Evolutionary conservation across 2,329 filamentous ascomycete genomes (phyloP).

Genomic region (Pseudopithomyces chartarum): DNA sequence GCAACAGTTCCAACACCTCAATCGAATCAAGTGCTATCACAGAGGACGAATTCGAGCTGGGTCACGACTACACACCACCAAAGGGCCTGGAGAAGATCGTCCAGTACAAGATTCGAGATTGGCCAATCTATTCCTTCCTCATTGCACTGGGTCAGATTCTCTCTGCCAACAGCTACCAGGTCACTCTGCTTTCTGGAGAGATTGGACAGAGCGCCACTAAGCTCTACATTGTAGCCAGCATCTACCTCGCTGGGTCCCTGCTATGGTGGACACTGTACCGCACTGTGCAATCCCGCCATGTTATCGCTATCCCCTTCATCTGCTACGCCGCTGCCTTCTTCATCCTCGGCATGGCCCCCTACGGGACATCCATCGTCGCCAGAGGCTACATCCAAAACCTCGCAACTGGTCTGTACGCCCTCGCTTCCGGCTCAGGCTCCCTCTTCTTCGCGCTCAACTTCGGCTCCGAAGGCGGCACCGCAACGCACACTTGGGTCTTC

Average conservation of each 20-base stretch:
- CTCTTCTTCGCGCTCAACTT: conserved; percentile 72
- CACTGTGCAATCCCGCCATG: conserved; percentile 60
- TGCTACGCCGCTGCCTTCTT: conserved; percentile 68
- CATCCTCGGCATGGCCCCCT: conserved; percentile 67
- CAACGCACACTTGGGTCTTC: conserved; percentile 69
- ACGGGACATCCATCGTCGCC: conserved; percentile 44
- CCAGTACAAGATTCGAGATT: conserved; percentile 30
- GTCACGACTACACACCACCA: conserved; percentile 24
- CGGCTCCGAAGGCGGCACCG: conserved; percentile 66
- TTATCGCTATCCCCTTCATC: conserved; percentile 65
- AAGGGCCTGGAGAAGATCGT: conserved; percentile 24
- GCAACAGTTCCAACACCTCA: conserved; percentile 2
- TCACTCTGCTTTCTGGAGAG: conserved; percentile 69
- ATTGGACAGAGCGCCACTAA: conserved; percentile 46
- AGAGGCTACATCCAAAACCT: conserved; percentile 64
- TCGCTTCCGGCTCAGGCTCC: conserved; percentile 66
- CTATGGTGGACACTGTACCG: conserved; percentile 69
- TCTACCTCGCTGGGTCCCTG: conserved; percentile 35
- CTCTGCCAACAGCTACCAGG: conserved; percentile 52
- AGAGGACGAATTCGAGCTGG: conserved; percentile 28
- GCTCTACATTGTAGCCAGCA: conserved; percentile 23
- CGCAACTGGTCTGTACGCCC: conserved; percentile 65
- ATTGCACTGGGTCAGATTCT: conserved; percentile 28
- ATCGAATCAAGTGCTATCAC: conserved; percentile 2
- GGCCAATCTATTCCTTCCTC: conserved; percentile 30